phyloP scores from a whole-genome alignment of 441 rosid species.

The Aleurites moluccanus region DNA sequence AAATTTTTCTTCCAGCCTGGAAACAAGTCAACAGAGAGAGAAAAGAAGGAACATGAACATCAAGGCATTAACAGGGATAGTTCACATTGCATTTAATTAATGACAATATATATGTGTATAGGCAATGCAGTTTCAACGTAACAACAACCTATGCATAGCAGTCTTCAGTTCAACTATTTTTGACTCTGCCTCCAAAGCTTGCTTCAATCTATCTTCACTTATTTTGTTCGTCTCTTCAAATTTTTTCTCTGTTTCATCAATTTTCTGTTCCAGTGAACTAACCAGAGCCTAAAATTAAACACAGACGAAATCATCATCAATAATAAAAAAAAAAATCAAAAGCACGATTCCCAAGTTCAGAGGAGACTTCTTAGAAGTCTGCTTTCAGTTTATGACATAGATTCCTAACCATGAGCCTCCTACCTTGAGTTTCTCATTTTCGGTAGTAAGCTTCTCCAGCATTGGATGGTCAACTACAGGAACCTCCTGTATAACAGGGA shows the following conservation, averaged over 20 bases:
- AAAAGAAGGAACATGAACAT: neutral
- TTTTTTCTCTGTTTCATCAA: constrained; percentile 84
- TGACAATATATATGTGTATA: neutral
- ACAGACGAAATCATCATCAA: neutral
- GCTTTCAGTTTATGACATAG: neutral
- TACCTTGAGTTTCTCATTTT: constrained; percentile 95
- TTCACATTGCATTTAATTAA: neutral
- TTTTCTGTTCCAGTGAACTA: constrained; percentile 71
- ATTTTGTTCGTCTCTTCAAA: constrained; percentile 79
- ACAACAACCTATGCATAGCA: constrained; percentile 75
- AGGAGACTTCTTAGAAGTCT: constrained; percentile 18
- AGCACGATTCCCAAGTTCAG: constrained; percentile 7
- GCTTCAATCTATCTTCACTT: constrained; percentile 91
- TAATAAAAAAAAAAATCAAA: neutral
- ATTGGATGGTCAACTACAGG: constrained; percentile 66
- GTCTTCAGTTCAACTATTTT: constrained; percentile 83
- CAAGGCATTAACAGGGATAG: constrained; percentile 1
- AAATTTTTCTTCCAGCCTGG: constrained; percentile 90
- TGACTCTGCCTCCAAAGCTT: constrained; percentile 88
- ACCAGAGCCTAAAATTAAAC: constrained; percentile 64
- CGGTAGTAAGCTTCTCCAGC: constrained; percentile 66
- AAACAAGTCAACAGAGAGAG: constrained; percentile 15
- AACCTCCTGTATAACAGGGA: constrained; percentile 84
- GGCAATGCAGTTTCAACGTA: constrained; percentile 9
- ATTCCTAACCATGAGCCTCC: constrained; percentile 23